A percentile compares a stretch with the other conserved stretches of the same genome.
Conservation (phyloP, 164 flowering plant genomes). For the Vitis rupestris region DNA sequence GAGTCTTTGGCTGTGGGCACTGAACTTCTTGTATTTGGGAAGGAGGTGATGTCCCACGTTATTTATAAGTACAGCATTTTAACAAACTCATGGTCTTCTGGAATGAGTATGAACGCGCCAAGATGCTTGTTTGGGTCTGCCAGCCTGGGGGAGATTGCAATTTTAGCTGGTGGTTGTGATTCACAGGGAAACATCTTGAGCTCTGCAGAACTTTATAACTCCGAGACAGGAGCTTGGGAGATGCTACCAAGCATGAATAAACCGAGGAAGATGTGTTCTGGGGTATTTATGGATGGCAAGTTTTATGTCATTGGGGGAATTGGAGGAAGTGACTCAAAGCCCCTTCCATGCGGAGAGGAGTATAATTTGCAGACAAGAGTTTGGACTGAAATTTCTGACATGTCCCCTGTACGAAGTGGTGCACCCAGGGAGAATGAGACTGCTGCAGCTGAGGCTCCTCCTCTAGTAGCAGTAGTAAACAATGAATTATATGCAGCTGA, state of each 20-base stretch:
- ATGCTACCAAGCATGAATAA: slow-evolving; percentile 73
- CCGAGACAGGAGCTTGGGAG: slow-evolving; percentile 65
- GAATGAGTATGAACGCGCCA: slow-evolving; percentile 72
- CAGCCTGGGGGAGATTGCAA: slow-evolving; percentile 81
- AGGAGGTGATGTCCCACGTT: slow-evolving; percentile 56
- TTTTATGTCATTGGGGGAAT: slow-evolving; percentile 93
- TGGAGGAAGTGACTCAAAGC: slow-evolving; percentile 45
- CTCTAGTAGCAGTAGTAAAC: slow-evolving; percentile 86
- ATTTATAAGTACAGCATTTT: slow-evolving; percentile 74
- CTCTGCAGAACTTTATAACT: slow-evolving; percentile 83
- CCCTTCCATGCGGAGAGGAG: slow-evolving; percentile 84
- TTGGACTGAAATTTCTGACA: slow-evolving; percentile 79
- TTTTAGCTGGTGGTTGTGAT: slow-evolving; percentile 92
- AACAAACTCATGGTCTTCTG: slow-evolving; percentile 82
- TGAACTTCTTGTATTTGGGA: slow-evolving; percentile 92
- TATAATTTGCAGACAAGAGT: slow-evolving; percentile 60
- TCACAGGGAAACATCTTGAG: slow-evolving; percentile 54
- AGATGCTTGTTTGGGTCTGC: slow-evolving; percentile 95
- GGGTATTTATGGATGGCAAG: slow-evolving; percentile 84
- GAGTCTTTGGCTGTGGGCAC: slow-evolving; percentile 96
- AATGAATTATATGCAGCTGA: slow-evolving; percentile 90
- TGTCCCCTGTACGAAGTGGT: slow-evolving; percentile 66
- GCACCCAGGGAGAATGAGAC: slow-evolving; percentile 43
- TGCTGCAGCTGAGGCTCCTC: slow-evolving; percentile 71
- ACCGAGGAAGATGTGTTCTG: slow-evolving; percentile 92